Conservation (phyloP, 2,329 filamentous ascomycete species). For the Sporothrix mexicana region DNA sequence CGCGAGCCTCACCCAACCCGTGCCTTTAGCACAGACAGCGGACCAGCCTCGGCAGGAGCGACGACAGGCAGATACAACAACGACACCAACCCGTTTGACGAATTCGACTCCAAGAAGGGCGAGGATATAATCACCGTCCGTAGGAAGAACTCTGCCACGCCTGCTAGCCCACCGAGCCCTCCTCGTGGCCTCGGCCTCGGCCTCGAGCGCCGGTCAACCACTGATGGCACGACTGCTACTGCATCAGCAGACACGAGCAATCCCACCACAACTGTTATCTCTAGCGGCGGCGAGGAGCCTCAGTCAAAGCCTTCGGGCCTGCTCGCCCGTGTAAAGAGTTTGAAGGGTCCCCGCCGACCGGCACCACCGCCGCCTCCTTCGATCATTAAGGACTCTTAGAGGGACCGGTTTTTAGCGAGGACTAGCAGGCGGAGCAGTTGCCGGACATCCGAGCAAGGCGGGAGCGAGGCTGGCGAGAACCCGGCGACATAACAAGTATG, state of each 20-base stretch:
- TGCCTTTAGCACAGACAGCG: slow-evolving; percentile 36
- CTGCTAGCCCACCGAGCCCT: slow-evolving; percentile 56
- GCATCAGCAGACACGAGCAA: background rate
- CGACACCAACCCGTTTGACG: slow-evolving; percentile 67
- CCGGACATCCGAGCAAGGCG: slow-evolving; percentile 21
- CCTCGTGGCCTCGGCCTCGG: slow-evolving; percentile 52
- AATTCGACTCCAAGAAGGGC: slow-evolving; percentile 69
- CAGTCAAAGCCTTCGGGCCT: slow-evolving; percentile 59
- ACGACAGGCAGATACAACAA: slow-evolving; percentile 39
- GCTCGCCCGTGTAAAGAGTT: slow-evolving; percentile 78
- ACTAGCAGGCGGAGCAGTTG: slow-evolving; percentile 8
- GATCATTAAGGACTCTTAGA: slow-evolving; percentile 38
- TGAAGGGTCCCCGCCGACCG: slow-evolving; percentile 71
- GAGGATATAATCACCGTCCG: slow-evolving; percentile 58
- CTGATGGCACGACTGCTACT: slow-evolving; percentile 52
- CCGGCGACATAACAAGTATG: background rate
- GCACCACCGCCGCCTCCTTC: slow-evolving; percentile 38
- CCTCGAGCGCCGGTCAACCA: slow-evolving; percentile 69
- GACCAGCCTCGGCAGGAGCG: slow-evolving; percentile 40
- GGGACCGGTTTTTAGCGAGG: slow-evolving; percentile 31
- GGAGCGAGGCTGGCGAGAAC: slow-evolving; percentile 8
- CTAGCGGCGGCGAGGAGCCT: slow-evolving; percentile 45
- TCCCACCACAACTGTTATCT: slow-evolving; percentile 16
- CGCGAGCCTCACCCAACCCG: slow-evolving; percentile 59
- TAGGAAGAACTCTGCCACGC: slow-evolving; percentile 39